Conservation (phyloP, 768 basidiomycete genomes). For the Lactarius indigo region DNA sequence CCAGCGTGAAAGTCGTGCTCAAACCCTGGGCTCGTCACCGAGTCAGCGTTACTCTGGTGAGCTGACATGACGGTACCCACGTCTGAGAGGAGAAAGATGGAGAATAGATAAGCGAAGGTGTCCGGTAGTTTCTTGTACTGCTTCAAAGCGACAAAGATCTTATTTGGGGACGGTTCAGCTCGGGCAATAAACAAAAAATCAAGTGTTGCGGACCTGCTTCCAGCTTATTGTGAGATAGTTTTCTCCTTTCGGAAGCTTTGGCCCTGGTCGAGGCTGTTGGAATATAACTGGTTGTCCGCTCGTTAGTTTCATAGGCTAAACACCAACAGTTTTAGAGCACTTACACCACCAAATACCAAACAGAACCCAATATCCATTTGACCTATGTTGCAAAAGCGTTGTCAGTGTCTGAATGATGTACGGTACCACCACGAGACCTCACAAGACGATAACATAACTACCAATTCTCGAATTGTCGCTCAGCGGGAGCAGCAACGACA, state of each 20-base stretch:
- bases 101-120: slow-evolving; percentile 76
- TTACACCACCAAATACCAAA: slow-evolving; percentile 87
- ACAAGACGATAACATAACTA: slow-evolving; percentile 74
- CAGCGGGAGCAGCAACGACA: slow-evolving; percentile 67
- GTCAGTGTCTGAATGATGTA: background rate
- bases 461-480: slow-evolving; percentile 56
- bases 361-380: slow-evolving; percentile 73
- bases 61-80: slow-evolving; percentile 36
- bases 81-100: slow-evolving; percentile 77
- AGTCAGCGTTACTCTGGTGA: background rate
- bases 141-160: slow-evolving; percentile 76
- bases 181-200: background rate
- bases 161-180: slow-evolving; percentile 1
- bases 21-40: slow-evolving; percentile 48
- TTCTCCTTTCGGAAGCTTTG: slow-evolving; percentile 71
- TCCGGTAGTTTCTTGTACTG: slow-evolving; percentile 76
- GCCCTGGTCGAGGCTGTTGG: slow-evolving; percentile 82
- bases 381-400: slow-evolving; percentile 36
- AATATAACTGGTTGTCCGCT: slow-evolving; percentile 55
- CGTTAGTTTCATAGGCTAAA: background rate
- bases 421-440: slow-evolving; percentile 26
- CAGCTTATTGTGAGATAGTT: slow-evolving; percentile 79
- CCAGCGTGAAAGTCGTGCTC: slow-evolving; percentile 74
- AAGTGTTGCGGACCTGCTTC: slow-evolving; percentile 57
- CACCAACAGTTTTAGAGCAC: slow-evolving; percentile 27